Evolutionary conservation across 2,329 filamentous ascomycete genomes (phyloP).

Genomic region (Orbilia quercus): DNA sequence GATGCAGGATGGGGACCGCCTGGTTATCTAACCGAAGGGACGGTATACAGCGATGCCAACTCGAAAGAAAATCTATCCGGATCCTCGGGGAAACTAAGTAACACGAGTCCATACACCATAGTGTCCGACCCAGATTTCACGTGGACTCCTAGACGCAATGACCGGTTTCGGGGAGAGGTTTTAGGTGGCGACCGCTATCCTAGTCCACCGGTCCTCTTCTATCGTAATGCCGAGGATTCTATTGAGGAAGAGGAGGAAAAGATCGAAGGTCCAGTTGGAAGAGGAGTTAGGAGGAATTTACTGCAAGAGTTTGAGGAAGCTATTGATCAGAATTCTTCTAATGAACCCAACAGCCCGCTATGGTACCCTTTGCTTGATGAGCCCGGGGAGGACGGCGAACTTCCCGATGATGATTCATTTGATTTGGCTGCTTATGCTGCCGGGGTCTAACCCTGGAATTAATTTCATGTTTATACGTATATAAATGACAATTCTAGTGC

Average conservation of each 20-base stretch:
- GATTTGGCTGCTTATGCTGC: neutral
- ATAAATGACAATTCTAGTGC: too few species aligned
- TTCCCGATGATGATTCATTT: neutral
- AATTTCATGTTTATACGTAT: neutral
- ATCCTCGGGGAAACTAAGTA: too few species aligned
- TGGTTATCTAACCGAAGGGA: too few species aligned
- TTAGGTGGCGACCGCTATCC: neutral
- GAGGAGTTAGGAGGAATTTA: conserved; percentile 1
- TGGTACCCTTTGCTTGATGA: neutral
- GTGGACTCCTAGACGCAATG: neutral
- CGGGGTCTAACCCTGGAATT: neutral
- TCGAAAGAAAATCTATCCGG: too few species aligned
- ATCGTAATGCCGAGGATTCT: neutral
- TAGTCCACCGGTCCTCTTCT: neutral
- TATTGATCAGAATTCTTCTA: conserved; percentile 5
- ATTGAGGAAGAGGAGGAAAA: conserved; percentile 25
- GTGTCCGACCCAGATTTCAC: neutral
- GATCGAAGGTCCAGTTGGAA: neutral
- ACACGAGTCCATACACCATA: neutral
- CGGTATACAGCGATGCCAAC: too few species aligned
- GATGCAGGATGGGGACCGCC: too few species aligned
- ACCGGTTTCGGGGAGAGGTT: neutral
- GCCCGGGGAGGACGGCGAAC: neutral
- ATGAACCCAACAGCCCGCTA: neutral
- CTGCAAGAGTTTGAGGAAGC: conserved; percentile 4